Conservation (phyloP, 1,284 basidiomycete species). For the Rhodotorula sp. region DNA sequence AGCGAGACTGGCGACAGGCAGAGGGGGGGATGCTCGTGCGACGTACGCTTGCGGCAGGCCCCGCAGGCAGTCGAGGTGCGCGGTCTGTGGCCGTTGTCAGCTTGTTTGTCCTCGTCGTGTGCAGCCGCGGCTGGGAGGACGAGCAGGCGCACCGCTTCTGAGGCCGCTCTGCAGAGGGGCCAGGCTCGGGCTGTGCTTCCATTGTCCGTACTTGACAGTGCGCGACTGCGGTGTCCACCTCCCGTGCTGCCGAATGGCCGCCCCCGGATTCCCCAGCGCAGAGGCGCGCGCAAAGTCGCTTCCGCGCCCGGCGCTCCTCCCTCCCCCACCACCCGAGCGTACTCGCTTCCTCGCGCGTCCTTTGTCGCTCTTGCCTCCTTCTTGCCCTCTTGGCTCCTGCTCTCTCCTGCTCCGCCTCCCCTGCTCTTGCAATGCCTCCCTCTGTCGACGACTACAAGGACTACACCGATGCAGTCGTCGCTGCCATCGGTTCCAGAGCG, state of each 20-base stretch:
- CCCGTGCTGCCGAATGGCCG: no score
- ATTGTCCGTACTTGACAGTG: background rate
- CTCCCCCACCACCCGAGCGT: background rate
- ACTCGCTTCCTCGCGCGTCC: background rate
- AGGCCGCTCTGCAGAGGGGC: background rate
- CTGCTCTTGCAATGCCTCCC: background rate
- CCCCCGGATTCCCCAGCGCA: no score
- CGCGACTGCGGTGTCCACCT: background rate
- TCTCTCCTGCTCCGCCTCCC: background rate
- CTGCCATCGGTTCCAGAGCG: slow-evolving; percentile 27
- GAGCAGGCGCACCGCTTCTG: background rate
- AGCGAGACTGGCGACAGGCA: no score
- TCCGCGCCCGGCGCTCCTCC: background rate
- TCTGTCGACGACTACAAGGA: background rate
- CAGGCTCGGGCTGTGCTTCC: background rate
- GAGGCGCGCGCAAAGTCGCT: no score
- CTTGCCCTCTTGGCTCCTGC: background rate
- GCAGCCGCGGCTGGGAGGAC: background rate
- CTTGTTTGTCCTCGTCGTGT: background rate
- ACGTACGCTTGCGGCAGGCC: slow-evolving; percentile 5
- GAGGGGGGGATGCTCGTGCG: background rate
- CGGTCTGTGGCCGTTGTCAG: background rate
- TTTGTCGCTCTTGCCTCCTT: background rate
- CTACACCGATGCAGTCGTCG: slow-evolving; percentile 27
- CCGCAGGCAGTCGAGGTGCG: slow-evolving; percentile 5